Conservation (phyloP, 2,329 filamentous ascomycete genomes). For the Fusarium redolens region DNA sequence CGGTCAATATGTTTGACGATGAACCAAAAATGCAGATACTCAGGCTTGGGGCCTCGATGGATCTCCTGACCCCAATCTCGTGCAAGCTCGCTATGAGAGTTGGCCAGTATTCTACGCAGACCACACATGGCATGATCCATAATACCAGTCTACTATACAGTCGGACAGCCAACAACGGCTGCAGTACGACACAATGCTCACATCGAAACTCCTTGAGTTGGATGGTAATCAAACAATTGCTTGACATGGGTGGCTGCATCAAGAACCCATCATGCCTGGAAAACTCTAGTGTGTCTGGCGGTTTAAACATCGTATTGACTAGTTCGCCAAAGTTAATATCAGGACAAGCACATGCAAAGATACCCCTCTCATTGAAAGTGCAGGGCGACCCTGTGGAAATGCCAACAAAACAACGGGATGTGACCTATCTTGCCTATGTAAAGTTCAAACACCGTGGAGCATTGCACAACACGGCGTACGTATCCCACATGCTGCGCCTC, state of each 20-base stretch:
- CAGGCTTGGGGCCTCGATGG: slow-evolving; percentile 4
- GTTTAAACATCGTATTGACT: slow-evolving; percentile 37
- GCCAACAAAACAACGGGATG: slow-evolving; percentile 22
- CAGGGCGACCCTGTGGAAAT: slow-evolving; percentile 27
- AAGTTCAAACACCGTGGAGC: slow-evolving; percentile 33
- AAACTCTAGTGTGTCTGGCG: slow-evolving; percentile 16
- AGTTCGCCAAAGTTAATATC: slow-evolving; percentile 12
- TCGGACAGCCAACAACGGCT: slow-evolving; percentile 6
- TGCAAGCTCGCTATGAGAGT: slow-evolving; percentile 14
- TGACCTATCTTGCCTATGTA: slow-evolving; percentile 39
- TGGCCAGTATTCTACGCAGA: slow-evolving; percentile 9
- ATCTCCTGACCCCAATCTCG: slow-evolving; percentile 3
- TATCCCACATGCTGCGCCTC: slow-evolving; percentile 28
- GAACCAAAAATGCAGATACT: slow-evolving; percentile 17
- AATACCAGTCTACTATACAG: background rate
- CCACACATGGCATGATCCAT: slow-evolving; percentile 1
- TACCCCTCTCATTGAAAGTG: slow-evolving; percentile 18
- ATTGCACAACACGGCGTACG: slow-evolving; percentile 32
- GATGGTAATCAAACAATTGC: background rate
- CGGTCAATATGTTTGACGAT: slow-evolving; percentile 10
- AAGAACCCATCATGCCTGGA: slow-evolving; percentile 10
- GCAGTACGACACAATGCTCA: background rate
- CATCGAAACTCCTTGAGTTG: background rate
- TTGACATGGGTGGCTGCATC: slow-evolving; percentile 19
- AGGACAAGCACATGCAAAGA: slow-evolving; percentile 29